Conservation (phyloP, 768 basidiomycete species). For the Suillus ampliporus region DNA sequence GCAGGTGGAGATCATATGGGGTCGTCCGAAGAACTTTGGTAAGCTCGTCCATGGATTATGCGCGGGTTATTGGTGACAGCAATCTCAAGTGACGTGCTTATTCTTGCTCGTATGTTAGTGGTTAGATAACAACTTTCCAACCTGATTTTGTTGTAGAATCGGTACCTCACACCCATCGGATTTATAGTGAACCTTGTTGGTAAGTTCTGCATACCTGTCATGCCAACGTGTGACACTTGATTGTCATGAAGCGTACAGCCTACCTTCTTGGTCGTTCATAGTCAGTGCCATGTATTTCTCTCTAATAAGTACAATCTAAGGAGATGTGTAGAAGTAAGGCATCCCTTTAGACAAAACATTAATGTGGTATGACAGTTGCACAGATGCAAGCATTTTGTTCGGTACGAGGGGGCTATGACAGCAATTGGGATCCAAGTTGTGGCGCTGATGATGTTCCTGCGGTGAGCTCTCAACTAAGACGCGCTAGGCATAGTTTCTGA, state of each 20-base stretch:
- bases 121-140: background rate
- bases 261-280: constrained; percentile 19
- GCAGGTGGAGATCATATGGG: constrained; percentile 46
- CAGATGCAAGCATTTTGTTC: constrained; percentile 53
- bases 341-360: background rate
- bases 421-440: constrained; percentile 45
- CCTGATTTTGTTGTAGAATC: constrained; percentile 51
- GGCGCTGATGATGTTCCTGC: constrained; percentile 50
- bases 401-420: constrained; percentile 56
- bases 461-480: constrained; percentile 33
- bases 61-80: background rate
- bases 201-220: constrained; percentile 10
- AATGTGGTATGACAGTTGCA: background rate
- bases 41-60: constrained; percentile 16
- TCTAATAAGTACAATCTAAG: background rate
- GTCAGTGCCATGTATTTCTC: background rate
- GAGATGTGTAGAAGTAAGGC: constrained; percentile 14
- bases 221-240: background rate
- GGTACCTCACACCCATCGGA: constrained; percentile 66
- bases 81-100: constrained; percentile 36
- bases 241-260: constrained; percentile 20
- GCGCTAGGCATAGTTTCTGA: background rate
- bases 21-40: constrained; percentile 41
- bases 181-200: constrained; percentile 61
- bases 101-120: constrained; percentile 42